Evolutionary conservation across 306 rosid species (phyloP), one percentile per base, ranked within the genome.

Genomic region (Fragaria vesca): DNA sequence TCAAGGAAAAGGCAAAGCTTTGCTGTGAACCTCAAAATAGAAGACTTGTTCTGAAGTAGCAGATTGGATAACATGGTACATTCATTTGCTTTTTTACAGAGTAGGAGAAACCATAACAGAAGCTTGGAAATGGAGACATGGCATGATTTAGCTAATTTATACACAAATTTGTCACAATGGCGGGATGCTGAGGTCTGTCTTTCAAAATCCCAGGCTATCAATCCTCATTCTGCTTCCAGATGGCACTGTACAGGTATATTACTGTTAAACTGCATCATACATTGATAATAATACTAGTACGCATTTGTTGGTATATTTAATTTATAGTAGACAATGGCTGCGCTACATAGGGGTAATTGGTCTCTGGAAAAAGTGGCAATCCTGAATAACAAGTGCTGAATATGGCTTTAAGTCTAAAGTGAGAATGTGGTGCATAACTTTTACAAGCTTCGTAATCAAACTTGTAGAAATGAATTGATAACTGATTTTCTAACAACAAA

Each of bases 41-140:
- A 69, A 74, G 21, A 65, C 62, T 10, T 18, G 12, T 69, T 66
- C 45, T 24, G 63, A 16, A 12, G 42, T 61, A 60, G 32, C 72
- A 68, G 45, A 32, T 34, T 13, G 43, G 40, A 50, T 71, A 67
- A 72, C 62, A 16, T 28, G 38, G 71, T 69, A 50, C n/a, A 3
- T 55, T 80, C 38, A 51, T 54, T 76, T 79, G 26, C n/a, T 15
- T 78, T 51, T 73, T 69, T 74, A 42, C 88, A 92, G 98, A 75
- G 61, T 66, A 80, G 81, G 81, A 81, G 87, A 87, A 84, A 77
- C 69, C 81, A 69, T 32, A 85, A 87, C 71, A 83, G 91, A 89
- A 90, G 83, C 72, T 81, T 92, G 76, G 98, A 94, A 89, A 89
- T 88, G 90, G 97, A 94, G 87, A 85, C 90, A 40, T 94, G 98